Conservation (phyloP, 2,329 filamentous ascomycete species). For the Fusarium sublunatum region DNA sequence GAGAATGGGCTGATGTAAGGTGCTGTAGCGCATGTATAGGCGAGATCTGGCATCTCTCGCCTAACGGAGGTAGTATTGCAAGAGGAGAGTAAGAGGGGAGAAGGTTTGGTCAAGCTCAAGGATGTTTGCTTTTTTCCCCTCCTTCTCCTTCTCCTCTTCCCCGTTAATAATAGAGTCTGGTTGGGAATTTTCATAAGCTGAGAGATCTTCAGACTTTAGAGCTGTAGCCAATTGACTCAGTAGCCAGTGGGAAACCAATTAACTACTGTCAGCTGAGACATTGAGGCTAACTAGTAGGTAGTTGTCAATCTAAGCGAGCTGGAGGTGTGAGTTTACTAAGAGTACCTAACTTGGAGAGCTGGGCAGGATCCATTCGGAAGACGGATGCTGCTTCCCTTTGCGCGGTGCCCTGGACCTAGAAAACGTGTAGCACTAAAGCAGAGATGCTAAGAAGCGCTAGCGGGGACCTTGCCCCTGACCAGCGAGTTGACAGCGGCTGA, state of each 20-base stretch:
- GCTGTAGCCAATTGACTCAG: slow-evolving; percentile 3
- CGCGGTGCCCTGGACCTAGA: slow-evolving; percentile 5
- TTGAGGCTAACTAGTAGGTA: slow-evolving; percentile 34
- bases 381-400: background rate
- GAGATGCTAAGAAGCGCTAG: slow-evolving; percentile 10
- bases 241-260: slow-evolving; percentile 6
- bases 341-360: background rate
- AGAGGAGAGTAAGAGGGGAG: slow-evolving; percentile 8
- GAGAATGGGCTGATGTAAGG: slow-evolving; percentile 44
- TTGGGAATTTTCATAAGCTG: background rate
- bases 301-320: slow-evolving; percentile 25
- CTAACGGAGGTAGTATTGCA: slow-evolving; percentile 14
- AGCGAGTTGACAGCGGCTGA: slow-evolving; percentile 32
- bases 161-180: background rate
- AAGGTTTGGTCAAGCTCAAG: slow-evolving; percentile 19
- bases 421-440: slow-evolving; percentile 5
- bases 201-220: slow-evolving; percentile 3
- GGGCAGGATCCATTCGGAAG: slow-evolving; percentile 4
- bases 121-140: background rate
- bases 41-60: slow-evolving; percentile 12
- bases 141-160: background rate
- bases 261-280: slow-evolving; percentile 23
- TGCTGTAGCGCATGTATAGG: slow-evolving; percentile 23
- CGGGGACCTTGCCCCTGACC: slow-evolving; percentile 10
- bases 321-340: slow-evolving; percentile 3